Evolutionary conservation across 2,329 filamentous ascomycete genomes (phyloP), one percentile per base, ranked within the genome.

Genomic region (Penicillium sp.): DNA sequence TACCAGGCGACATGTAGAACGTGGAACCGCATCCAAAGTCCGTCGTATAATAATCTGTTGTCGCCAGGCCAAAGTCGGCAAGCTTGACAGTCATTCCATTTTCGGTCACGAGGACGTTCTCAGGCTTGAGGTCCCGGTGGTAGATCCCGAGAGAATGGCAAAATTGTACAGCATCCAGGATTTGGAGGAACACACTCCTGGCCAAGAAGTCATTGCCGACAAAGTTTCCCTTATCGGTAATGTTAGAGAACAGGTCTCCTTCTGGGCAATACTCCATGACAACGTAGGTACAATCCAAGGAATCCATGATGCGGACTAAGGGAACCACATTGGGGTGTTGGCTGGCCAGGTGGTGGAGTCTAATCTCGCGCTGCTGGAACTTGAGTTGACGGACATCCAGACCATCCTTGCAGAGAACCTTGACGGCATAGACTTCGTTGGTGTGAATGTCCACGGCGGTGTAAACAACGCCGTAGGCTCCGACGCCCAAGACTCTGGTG

Each of bases 1-100:
- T 89, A 97, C 93, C 93, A 85, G 94, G 94, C 72, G 92, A 96
- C 94, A 97, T 99, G 80, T 99, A 99, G 72, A 97, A 97, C 15
- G 93, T 97, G 33, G 94, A 97, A 63, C 94, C 94, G 75, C 94
- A 99, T 71, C 94, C 94, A 77, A 96, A 97, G 75, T 99, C 94
- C 68, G 92, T 89, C 63, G 93, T 96, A 66, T 88, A 82, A 65
- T 86, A 83, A 65, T 93, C 90, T 58, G 86, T 87, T 25, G 92
- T 97, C 59, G 94, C 94, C 55, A 99, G 85, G 73, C 94, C 94
- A 82, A 99, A 99, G 78, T 99, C 94, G 65, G 93, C 94, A 65
- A 99, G 85, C 80, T 97, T 96, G 72, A 96, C 91, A 37, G 91
- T 94, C 78, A 89, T 86, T 65, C 93, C 93, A 63, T 88, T 82